phyloP scores from a whole-genome alignment of 2,329 filamentous ascomycete genomes.

The Ascocoryne sarcoides region DNA sequence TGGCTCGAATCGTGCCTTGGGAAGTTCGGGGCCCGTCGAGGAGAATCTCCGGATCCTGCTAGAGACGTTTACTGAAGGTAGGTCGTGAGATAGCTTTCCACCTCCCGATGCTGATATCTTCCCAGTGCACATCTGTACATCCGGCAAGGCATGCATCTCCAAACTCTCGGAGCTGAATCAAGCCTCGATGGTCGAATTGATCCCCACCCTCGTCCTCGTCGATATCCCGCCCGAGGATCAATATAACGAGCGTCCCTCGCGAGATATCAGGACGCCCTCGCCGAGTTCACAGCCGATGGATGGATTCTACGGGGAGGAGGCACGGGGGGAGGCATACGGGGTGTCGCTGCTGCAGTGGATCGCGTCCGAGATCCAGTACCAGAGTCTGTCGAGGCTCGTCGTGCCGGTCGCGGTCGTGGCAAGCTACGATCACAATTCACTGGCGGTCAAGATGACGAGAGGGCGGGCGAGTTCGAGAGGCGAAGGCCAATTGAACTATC shows the following conservation, averaged over 20 bases:
- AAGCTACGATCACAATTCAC: constrained; percentile 26
- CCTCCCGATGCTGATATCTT: constrained; percentile 15
- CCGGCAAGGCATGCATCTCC: constrained; percentile 41
- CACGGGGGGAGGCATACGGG: constrained; percentile 38
- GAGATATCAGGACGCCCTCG: constrained; percentile 26
- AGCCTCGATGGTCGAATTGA: constrained; percentile 35
- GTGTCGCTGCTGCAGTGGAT: constrained; percentile 39
- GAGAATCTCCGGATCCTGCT: constrained; percentile 41
- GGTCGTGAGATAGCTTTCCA: constrained; percentile 5
- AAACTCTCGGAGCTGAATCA: constrained; percentile 44
- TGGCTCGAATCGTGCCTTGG: constrained; percentile 6
- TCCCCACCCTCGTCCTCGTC: constrained; percentile 47
- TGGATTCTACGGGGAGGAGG: constrained; percentile 29
- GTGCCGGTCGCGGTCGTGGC: constrained; percentile 37
- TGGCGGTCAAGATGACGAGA: constrained; percentile 9
- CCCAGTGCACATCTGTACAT: constrained; percentile 44
- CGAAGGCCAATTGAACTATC: constrained; percentile 14
- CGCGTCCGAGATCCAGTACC: constrained; percentile 39
- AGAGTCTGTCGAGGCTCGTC: constrained; percentile 38
- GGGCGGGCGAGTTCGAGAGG: constrained; percentile 13
- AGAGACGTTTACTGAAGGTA: constrained; percentile 42
- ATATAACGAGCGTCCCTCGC: constrained; percentile 25
- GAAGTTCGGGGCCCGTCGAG: constrained; percentile 30
- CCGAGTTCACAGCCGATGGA: constrained; percentile 31
- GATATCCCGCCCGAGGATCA: constrained; percentile 39